A percentile compares a stretch with the other conserved stretches of the same genome.
Evolutionary conservation across 1,284 basidiomycete species (phyloP).

Genomic region (Ustilago xerochloae): DNA sequence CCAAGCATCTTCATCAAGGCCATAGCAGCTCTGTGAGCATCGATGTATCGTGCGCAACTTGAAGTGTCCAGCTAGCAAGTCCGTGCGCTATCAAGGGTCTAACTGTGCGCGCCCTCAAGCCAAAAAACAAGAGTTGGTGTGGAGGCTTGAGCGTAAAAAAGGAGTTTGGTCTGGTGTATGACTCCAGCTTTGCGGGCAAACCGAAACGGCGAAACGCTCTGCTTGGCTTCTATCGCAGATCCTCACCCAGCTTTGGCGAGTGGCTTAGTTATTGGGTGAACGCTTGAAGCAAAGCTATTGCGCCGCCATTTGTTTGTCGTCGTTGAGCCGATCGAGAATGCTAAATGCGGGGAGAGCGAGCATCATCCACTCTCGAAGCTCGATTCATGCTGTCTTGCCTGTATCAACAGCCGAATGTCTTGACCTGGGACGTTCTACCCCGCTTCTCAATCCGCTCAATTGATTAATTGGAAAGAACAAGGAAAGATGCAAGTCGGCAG

Average conservation of each 20-base stretch:
- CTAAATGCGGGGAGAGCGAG: slow-evolving; percentile 4
- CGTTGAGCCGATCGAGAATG: not conserved
- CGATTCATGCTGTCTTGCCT: too few relatives aligned
- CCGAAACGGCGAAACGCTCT: too few relatives aligned
- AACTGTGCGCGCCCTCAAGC: not conserved
- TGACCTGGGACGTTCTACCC: too few relatives aligned
- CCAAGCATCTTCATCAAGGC: not conserved
- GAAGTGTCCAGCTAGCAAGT: slow-evolving; percentile 1
- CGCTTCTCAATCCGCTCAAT: too few relatives aligned
- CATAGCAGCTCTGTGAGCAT: not conserved
- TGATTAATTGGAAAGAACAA: too few relatives aligned
- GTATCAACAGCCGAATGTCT: not conserved
- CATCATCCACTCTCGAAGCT: too few relatives aligned
- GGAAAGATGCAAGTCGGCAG: too few relatives aligned
- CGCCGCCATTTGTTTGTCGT: not conserved
- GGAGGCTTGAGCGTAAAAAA: too few relatives aligned
- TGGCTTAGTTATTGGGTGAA: not conserved
- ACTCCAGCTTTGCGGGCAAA: too few relatives aligned
- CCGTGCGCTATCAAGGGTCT: slow-evolving; percentile 13
- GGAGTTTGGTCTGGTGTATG: too few relatives aligned
- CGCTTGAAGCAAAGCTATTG: slow-evolving; percentile 3
- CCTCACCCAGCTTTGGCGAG: not conserved
- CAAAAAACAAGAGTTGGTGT: not conserved
- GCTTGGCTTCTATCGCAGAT: too few relatives aligned
- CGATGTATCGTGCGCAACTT: slow-evolving; percentile 22